Conservation (phyloP, 345 rosid species). For the Hevea brasiliensis region DNA sequence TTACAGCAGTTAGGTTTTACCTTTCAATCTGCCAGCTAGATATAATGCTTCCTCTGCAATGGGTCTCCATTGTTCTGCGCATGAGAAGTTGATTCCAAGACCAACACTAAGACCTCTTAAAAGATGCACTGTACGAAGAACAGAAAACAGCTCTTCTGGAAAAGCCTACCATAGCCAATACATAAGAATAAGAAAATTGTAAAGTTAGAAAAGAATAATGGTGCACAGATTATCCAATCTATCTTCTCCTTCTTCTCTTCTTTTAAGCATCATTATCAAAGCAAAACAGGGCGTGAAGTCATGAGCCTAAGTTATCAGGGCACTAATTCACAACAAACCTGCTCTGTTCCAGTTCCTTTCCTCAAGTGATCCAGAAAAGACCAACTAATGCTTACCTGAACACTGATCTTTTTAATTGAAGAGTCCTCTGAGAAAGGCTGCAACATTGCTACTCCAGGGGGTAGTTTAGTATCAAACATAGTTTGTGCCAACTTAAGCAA, state of each 20-base stretch:
- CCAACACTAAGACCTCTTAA: constrained; percentile 94
- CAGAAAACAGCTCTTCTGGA: constrained; percentile 89
- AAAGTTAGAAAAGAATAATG: not conserved
- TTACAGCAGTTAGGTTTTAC: constrained; percentile 26
- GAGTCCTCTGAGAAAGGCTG: constrained; percentile 90
- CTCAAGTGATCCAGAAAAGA: not conserved
- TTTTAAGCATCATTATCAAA: too few species aligned
- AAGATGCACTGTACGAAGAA: constrained; percentile 80
- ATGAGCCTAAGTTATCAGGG: not conserved
- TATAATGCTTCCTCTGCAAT: constrained; percentile 79
- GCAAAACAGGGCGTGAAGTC: not conserved
- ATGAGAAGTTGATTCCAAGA: constrained; percentile 75
- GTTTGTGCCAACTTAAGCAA: constrained; percentile 71
- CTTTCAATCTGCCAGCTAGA: constrained; percentile 68
- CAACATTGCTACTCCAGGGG: constrained; percentile 72
- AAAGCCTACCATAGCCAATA: constrained; percentile 49
- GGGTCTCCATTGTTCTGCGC: constrained; percentile 84
- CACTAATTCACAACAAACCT: too few species aligned
- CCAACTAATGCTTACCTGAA: constrained; percentile 45
- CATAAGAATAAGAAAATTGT: not conserved
- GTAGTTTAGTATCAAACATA: constrained; percentile 86
- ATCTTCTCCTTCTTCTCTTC: not conserved
- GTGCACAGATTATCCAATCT: not conserved
- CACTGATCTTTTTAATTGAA: constrained; percentile 70
- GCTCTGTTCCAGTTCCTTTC: not conserved